These are phyloP conservation scores for Diaporthe batatas DNA, from an alignment of 2,329 filamentous ascomycete species.

Conservation along the genomic window DNA sequence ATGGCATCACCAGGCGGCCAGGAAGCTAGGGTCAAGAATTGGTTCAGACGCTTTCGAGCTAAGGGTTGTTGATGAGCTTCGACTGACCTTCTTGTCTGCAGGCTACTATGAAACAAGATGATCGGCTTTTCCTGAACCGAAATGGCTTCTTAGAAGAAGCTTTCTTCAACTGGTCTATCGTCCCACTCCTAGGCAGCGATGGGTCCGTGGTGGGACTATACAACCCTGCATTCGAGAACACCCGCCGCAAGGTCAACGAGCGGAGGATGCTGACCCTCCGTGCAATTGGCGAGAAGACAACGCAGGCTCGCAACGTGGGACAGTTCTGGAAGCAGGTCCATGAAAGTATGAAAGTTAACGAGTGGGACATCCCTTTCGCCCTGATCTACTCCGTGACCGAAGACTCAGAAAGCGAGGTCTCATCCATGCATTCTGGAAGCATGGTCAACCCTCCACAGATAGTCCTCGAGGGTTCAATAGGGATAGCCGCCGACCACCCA, in stretches of 20 bases:
- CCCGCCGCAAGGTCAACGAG: slow-evolving; percentile 81
- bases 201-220: slow-evolving; percentile 82
- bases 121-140: slow-evolving; percentile 79
- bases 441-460: slow-evolving; percentile 72
- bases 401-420: slow-evolving; percentile 77
- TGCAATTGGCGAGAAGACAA: slow-evolving; percentile 82
- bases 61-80: background rate
- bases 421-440: slow-evolving; percentile 78
- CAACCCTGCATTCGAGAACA: slow-evolving; percentile 87
- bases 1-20: background rate
- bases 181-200: slow-evolving; percentile 80
- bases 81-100: slow-evolving; percentile 54
- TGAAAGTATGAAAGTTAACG: slow-evolving; percentile 78
- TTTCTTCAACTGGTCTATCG: slow-evolving; percentile 86
- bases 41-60: background rate
- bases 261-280: slow-evolving; percentile 83
- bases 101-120: slow-evolving; percentile 87
- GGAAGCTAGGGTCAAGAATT: background rate
- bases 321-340: slow-evolving; percentile 81
- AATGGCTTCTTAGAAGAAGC: slow-evolving; percentile 81
- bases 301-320: slow-evolving; percentile 78
- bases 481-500: slow-evolving; percentile 74
- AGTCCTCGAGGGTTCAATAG: slow-evolving; percentile 78
- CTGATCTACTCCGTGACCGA: slow-evolving; percentile 82
- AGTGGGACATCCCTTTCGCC: slow-evolving; percentile 81